Evolutionary conservation across 345 rosid genomes (phyloP).

Genomic region (Microthlaspi erraticum): DNA sequence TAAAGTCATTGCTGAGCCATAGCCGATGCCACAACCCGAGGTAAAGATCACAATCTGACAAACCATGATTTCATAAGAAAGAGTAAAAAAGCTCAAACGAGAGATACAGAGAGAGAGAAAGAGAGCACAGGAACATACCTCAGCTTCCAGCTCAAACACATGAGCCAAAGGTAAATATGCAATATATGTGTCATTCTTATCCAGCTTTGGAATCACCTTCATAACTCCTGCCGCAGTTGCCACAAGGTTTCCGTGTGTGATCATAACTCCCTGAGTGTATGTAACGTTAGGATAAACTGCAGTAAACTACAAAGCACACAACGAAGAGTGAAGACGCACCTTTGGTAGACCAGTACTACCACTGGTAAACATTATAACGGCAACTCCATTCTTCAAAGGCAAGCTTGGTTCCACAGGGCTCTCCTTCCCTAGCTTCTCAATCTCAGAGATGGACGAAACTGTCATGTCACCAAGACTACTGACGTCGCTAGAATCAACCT

Average conservation of each 20-base stretch:
- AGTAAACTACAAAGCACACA: slow-evolving; percentile 14
- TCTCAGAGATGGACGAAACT: slow-evolving; percentile 71
- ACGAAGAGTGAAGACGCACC: slow-evolving; percentile 49
- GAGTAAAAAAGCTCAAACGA: not conserved
- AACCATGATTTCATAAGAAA: slow-evolving; percentile 41
- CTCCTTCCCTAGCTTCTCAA: slow-evolving; percentile 71
- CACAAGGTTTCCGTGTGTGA: slow-evolving; percentile 80
- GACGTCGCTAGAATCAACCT: slow-evolving; percentile 45
- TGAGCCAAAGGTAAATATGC: slow-evolving; percentile 96
- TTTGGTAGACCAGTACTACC: slow-evolving; percentile 96
- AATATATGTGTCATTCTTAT: slow-evolving; percentile 60
- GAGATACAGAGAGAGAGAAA: slow-evolving; percentile 9
- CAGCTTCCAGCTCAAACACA: slow-evolving; percentile 93
- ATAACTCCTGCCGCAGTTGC: slow-evolving; percentile 85
- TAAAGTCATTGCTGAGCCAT: slow-evolving; percentile 80
- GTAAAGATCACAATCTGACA: slow-evolving; percentile 65
- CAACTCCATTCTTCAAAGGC: slow-evolving; percentile 72
- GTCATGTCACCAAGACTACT: slow-evolving; percentile 51
- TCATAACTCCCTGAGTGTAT: slow-evolving; percentile 84
- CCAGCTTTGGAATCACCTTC: slow-evolving; percentile 65
- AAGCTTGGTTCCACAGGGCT: slow-evolving; percentile 58
- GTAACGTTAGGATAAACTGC: slow-evolving; percentile 33
- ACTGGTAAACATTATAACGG: slow-evolving; percentile 92
- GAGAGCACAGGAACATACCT: slow-evolving; percentile 51
- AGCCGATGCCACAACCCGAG: slow-evolving; percentile 83